Conservation (phyloP, 2,329 filamentous ascomycete genomes). For the Fusarium vanettenii region DNA sequence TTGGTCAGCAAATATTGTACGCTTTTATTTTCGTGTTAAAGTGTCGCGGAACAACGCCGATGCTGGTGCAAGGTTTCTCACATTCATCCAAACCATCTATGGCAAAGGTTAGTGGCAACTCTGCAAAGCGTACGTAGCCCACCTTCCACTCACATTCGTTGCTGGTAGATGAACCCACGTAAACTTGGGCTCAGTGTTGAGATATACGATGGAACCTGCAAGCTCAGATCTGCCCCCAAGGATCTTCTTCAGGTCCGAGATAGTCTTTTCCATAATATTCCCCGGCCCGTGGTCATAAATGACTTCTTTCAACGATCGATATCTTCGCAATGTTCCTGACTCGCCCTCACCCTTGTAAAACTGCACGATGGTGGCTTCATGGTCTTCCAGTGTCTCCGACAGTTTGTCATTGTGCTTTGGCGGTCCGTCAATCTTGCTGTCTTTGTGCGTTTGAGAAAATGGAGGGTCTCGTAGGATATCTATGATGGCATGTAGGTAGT, state of each 20-base stretch:
- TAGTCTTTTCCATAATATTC: background rate
- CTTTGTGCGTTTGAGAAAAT: background rate
- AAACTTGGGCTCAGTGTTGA: background rate
- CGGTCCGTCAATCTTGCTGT: background rate
- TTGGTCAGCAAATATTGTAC: background rate
- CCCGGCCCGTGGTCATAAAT: background rate
- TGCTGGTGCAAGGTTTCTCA: background rate
- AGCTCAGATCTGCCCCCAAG: background rate
- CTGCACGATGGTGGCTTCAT: background rate
- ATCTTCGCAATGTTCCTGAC: background rate
- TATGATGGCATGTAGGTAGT: background rate
- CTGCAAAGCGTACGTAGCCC: background rate
- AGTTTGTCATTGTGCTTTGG: background rate
- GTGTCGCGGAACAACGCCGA: background rate
- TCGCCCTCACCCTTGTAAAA: background rate
- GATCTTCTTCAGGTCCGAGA: background rate
- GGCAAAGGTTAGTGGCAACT: background rate
- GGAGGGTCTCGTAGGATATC: background rate
- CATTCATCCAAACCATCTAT: constrained; percentile 23
- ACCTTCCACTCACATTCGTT: background rate
- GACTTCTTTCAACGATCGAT: background rate
- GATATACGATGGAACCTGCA: background rate
- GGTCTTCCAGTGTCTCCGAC: accelerated
- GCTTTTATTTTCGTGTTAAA: too few species aligned
- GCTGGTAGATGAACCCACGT: constrained; percentile 18